Base-by-base conservation (phyloP, 495 filamentous ascomycete genomes). In the Talaromyces thailandensis region DNA sequence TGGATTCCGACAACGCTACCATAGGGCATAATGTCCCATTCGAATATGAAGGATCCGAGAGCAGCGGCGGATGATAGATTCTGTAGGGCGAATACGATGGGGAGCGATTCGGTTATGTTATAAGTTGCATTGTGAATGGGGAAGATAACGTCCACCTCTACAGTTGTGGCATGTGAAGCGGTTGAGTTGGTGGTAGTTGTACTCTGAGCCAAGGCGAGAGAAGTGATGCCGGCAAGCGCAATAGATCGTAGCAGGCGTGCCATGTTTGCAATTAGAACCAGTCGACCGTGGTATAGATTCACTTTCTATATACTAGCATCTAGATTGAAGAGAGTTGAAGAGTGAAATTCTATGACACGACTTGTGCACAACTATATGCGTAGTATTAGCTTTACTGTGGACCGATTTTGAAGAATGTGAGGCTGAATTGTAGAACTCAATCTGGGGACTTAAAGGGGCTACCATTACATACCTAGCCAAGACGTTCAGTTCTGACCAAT, bases 111-210 rank as follows among this genome's bases (percentile, higher is more conserved):
- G 2, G 55, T 57, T n/a, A 57, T 35, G 6, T 57, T 57, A 23
- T 57, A 57, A 4, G 55, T 57, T 31, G 29, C 55, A 5, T 57
- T 57, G 55, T 35, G 55, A n/a, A 57, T 16, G 7, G 55, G 55
- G 23, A 57, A 57, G 29, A 57, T 57, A 35, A 57, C 1, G 29
- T 57, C 55, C 35, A 57, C 55, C 52, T 57, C 55, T 57, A 57
- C n/a, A 16, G 28, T 21, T 18, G 55, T 35, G 29, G 55, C 11
- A 31, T 16, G 5, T 11, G 55, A 31, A 18, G 28, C 28, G 6
- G 55, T 57, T 8, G 55, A 29, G 29, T 29, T 57, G 55, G 8
- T 24, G 53, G 55, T 31, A 24, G 16, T 57, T 14, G 16, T 16
- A 57, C 48, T 24, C 9, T 51, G 24, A 5, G 48, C 18, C 6